These are phyloP conservation scores for Testicularia cyperi DNA, from an alignment of 1,284 basidiomycete species.

Conservation along the genomic window DNA sequence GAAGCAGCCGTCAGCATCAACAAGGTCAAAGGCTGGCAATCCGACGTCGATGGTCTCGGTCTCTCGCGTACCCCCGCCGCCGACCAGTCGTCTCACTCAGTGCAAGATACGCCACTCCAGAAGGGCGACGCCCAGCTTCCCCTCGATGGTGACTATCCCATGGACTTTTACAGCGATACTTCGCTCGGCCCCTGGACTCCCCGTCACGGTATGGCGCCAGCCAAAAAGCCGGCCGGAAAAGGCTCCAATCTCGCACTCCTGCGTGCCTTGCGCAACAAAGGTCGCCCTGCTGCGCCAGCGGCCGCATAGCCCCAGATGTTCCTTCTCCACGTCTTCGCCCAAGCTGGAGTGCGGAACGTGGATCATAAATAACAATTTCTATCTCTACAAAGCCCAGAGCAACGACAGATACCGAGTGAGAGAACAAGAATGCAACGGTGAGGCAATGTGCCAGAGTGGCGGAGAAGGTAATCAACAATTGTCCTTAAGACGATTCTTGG, in stretches of 20 bases:
- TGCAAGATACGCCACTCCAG: too few species aligned
- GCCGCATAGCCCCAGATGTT: too few species aligned
- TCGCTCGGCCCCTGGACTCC: conserved; percentile 65
- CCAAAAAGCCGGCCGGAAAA: conserved; percentile 26
- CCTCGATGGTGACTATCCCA: conserved; percentile 71
- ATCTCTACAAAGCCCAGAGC: too few species aligned
- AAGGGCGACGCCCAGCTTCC: conserved; percentile 20
- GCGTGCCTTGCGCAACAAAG: too few species aligned
- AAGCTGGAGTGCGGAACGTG: too few species aligned
- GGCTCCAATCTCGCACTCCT: conserved; percentile 48
- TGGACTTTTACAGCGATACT: conserved; percentile 91
- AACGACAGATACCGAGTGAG: too few species aligned
- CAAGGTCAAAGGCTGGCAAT: conserved; percentile 68
- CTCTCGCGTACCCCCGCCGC: conserved; percentile 58
- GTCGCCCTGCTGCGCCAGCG: too few species aligned
- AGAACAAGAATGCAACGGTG: too few species aligned
- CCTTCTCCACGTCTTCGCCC: too few species aligned
- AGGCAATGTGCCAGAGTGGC: neutral
- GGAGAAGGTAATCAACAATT: conserved; percentile 12
- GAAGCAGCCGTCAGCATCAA: conserved; percentile 88
- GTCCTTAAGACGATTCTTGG: conserved; percentile 39
- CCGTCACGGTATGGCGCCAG: conserved; percentile 55
- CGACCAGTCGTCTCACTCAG: too few species aligned
- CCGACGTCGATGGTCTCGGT: conserved; percentile 48
- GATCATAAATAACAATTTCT: too few species aligned